Conservation (phyloP, 2,329 filamentous ascomycete species). For the Calonectria ilicicola region DNA sequence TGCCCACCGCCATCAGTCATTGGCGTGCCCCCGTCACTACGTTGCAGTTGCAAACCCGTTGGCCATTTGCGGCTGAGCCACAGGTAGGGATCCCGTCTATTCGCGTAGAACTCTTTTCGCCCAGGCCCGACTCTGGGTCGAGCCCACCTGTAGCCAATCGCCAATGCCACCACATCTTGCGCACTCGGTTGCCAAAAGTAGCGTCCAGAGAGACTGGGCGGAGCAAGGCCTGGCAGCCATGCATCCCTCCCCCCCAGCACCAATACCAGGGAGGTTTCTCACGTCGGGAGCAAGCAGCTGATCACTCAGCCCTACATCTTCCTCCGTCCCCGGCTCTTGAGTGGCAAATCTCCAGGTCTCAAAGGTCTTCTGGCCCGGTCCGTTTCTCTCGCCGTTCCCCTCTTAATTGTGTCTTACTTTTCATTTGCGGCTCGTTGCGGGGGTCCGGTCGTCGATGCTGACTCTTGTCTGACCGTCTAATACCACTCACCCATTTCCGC, state of each 20-base stretch:
- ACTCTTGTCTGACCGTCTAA: conserved; percentile 18
- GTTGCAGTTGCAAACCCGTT: conserved; percentile 4
- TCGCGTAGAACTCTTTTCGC: conserved; percentile 8
- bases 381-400: conserved; percentile 9
- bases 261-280: neutral
- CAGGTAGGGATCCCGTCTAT: neutral
- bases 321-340: neutral
- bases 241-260: conserved; percentile 5
- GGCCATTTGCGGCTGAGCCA: conserved; percentile 21
- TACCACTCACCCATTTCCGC: conserved; percentile 16
- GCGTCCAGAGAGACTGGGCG: conserved; percentile 24
- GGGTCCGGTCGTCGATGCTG: conserved; percentile 10
- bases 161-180: conserved; percentile 23
- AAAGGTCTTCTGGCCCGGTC: conserved; percentile 11
- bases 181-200: conserved; percentile 29
- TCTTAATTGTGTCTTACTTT: conserved; percentile 21
- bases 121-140: conserved; percentile 8
- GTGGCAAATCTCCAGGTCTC: conserved; percentile 21
- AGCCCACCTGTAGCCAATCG: conserved; percentile 22
- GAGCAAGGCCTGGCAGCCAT: conserved; percentile 18
- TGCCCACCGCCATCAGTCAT: neutral
- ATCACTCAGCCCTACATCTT: conserved; percentile 40
- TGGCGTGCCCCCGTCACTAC: conserved; percentile 9
- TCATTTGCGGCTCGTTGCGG: conserved; percentile 22
- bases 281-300: conserved; percentile 31